Conservation (phyloP, 129 eudicot genomes). For the Solidago caesia region DNA sequence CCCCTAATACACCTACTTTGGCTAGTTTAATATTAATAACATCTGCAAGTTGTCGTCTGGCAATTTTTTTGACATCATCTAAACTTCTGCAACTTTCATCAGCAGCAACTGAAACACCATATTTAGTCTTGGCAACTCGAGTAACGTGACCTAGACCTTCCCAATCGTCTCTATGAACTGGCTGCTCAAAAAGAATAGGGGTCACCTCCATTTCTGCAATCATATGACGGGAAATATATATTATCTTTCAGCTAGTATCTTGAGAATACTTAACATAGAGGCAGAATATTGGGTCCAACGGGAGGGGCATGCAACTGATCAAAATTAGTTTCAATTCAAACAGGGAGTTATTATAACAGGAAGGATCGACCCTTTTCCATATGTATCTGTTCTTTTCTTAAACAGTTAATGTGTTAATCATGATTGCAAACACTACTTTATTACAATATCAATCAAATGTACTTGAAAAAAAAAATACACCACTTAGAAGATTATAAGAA, state of each 20-base stretch:
- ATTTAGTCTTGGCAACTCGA: conserved; percentile 60
- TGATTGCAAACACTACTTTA: neutral
- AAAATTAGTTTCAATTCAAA: neutral
- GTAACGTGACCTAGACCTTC: conserved; percentile 75
- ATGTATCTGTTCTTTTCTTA: neutral
- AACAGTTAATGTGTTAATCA: neutral
- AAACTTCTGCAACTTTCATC: conserved; percentile 90
- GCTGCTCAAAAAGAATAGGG: conserved; percentile 91
- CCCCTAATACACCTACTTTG: conserved; percentile 87
- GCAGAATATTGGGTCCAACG: too few species aligned
- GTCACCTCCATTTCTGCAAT: conserved; percentile 78
- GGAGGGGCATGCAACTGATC: neutral
- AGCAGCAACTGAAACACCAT: conserved; percentile 87
- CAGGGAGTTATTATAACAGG: neutral
- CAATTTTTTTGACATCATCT: conserved; percentile 67
- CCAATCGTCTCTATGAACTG: conserved; percentile 97
- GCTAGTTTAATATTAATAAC: conserved; percentile 87
- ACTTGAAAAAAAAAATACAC: neutral
- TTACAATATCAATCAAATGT: neutral
- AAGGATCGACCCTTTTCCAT: neutral
- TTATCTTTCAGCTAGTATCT: neutral
- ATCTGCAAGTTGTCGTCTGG: conserved; percentile 65
- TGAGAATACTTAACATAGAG: neutral
- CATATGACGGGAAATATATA: neutral
- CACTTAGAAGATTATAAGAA: neutral